Percentiles rank a stretch among this genome's conserved stretches.
These are phyloP conservation scores for Dendrobium huoshanense DNA, from an alignment of 106 monocot species.

Conservation along the genomic window DNA sequence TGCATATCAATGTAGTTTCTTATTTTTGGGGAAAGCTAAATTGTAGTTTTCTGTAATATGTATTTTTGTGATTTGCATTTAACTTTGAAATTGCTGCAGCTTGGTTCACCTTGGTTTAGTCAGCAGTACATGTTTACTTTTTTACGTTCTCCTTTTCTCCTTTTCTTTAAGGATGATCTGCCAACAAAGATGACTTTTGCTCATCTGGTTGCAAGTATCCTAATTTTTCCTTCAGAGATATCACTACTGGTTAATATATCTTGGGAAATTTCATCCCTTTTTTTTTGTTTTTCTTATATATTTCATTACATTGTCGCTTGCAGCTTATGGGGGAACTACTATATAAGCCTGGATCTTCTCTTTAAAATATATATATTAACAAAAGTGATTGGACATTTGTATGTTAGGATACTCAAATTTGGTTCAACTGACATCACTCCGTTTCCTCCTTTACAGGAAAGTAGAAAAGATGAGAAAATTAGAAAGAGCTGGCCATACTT, in stretches of 20 bases:
- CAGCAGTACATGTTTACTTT: not conserved
- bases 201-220: too few relatives aligned
- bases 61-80: not conserved
- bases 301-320: too few relatives aligned
- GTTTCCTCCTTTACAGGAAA: slow-evolving; percentile 42
- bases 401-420: not conserved
- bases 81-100: not conserved
- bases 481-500: slow-evolving; percentile 72
- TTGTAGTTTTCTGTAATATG: not conserved
- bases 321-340: too few relatives aligned
- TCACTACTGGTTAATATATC: too few relatives aligned
- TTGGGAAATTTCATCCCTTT: too few relatives aligned
- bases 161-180: too few relatives aligned
- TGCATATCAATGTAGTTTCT: not conserved
- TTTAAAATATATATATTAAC: too few relatives aligned
- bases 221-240: too few relatives aligned
- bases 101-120: not conserved
- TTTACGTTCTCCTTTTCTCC: too few relatives aligned
- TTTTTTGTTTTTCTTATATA: too few relatives aligned
- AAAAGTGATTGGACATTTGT: not conserved
- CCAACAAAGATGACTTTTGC: too few relatives aligned
- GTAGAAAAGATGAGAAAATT: slow-evolving; percentile 38
- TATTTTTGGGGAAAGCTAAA: not conserved
- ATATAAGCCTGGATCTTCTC: too few relatives aligned
- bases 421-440: not conserved